These are phyloP conservation scores for Fraxinus baroniana DNA, from an alignment of 305 asterid species.

Conservation along the genomic window DNA sequence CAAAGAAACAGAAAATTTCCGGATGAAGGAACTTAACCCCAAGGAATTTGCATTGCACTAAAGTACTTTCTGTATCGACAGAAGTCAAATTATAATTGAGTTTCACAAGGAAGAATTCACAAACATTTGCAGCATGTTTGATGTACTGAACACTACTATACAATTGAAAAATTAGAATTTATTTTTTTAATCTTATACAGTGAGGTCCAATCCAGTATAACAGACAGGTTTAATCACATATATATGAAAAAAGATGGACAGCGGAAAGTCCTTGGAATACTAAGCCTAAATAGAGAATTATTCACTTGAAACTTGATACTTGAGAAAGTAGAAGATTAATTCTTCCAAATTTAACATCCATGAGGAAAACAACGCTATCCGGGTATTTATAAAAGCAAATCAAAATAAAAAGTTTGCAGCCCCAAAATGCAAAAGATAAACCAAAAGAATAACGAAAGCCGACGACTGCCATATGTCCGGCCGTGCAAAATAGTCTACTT, in stretches of 20 bases:
- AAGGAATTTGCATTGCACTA: background rate
- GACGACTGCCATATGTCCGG: background rate
- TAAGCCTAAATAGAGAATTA: background rate
- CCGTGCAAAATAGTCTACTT: background rate
- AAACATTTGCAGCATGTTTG: background rate
- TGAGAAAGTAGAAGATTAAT: background rate
- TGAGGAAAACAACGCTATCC: background rate
- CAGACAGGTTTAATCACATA: background rate
- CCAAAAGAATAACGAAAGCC: background rate
- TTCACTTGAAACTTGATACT: background rate
- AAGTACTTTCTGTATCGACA: background rate
- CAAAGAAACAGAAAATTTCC: background rate
- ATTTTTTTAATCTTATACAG: no score
- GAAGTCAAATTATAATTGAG: background rate
- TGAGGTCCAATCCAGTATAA: background rate
- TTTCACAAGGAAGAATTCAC: background rate
- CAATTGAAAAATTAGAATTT: no score
- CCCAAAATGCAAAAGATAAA: background rate
- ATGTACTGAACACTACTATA: no score
- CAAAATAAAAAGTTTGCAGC: background rate
- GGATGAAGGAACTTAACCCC: background rate
- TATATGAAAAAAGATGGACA: background rate
- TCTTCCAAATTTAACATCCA: background rate
- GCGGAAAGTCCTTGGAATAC: background rate
- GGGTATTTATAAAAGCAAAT: background rate